Conservation (phyloP, 805 yeast genomes). For the Alloascoidea africana region DNA sequence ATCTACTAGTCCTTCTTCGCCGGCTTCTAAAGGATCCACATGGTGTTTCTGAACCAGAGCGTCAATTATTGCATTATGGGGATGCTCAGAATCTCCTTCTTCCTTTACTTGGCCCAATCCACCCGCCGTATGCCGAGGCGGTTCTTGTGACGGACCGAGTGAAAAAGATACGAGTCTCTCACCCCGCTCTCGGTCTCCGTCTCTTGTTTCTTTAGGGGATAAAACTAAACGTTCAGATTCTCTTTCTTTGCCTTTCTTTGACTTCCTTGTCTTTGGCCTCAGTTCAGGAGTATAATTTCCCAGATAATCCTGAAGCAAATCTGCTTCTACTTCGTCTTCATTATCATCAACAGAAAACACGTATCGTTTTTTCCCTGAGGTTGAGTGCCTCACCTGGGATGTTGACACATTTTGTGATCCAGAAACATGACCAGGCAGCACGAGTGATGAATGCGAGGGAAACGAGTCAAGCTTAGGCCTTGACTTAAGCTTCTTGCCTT, state of each 20-base stretch:
- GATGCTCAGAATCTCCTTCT: not conserved
- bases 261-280: slow-evolving; percentile 23
- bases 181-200: not conserved
- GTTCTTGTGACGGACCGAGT: not conserved
- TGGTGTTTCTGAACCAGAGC: slow-evolving; percentile 1
- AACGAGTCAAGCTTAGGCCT: too few species aligned
- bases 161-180: not conserved
- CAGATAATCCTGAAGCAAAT: slow-evolving; percentile 38
- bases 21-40: not conserved
- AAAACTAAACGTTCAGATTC: slow-evolving; percentile 3
- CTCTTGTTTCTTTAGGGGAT: slow-evolving; percentile 1
- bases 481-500: too few species aligned
- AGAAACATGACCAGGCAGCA: too few species aligned
- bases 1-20: not conserved
- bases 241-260: slow-evolving; percentile 4
- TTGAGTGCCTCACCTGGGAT: too few species aligned
- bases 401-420: too few species aligned
- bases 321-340: slow-evolving; percentile 53
- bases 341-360: slow-evolving; percentile 77
- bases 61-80: not conserved
- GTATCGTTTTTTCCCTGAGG: slow-evolving; percentile 9
- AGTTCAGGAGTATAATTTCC: slow-evolving; percentile 69
- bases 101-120: not conserved
- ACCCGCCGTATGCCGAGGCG: not conserved
- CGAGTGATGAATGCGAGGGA: too few species aligned